Percentiles rank a stretch among this genome's conserved stretches.
Conservation (phyloP, 345 rosid species). For the Cardamine chenopodiifolia region DNA sequence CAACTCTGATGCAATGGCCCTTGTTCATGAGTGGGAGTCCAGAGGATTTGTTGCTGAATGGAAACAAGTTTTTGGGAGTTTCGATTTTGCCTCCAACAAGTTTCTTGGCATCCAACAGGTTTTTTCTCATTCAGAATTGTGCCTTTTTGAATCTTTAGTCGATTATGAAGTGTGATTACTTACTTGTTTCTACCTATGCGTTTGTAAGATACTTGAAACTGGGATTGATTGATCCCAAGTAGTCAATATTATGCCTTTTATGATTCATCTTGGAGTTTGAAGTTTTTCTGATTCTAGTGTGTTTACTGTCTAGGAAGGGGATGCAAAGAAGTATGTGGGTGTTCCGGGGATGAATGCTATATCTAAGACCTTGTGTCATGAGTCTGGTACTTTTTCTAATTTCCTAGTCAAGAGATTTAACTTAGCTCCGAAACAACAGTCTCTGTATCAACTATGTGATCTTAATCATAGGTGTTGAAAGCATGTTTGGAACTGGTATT, state of each 20-base stretch:
- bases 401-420: neutral
- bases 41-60: constrained; percentile 72
- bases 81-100: constrained; percentile 56
- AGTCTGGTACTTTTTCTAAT: constrained; percentile 52
- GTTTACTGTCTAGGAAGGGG: constrained; percentile 53
- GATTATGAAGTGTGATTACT: neutral
- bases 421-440: neutral
- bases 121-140: constrained; percentile 3
- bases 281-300: neutral
- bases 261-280: neutral
- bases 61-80: constrained; percentile 63
- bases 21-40: constrained; percentile 74
- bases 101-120: constrained; percentile 64
- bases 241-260: neutral
- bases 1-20: constrained; percentile 54
- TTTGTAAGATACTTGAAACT: neutral
- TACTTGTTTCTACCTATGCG: neutral
- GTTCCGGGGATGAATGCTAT: constrained; percentile 86
- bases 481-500: constrained; percentile 65
- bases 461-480: constrained; percentile 58
- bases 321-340: constrained; percentile 69
- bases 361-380: constrained; percentile 62
- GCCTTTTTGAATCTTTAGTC: neutral
- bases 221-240: neutral
- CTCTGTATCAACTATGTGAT: constrained; percentile 8